Percentiles rank a stretch among this genome's conserved stretches.
Conservation (phyloP, 108 stramenopile genomes). For the Cylindrotheca closterium region DNA sequence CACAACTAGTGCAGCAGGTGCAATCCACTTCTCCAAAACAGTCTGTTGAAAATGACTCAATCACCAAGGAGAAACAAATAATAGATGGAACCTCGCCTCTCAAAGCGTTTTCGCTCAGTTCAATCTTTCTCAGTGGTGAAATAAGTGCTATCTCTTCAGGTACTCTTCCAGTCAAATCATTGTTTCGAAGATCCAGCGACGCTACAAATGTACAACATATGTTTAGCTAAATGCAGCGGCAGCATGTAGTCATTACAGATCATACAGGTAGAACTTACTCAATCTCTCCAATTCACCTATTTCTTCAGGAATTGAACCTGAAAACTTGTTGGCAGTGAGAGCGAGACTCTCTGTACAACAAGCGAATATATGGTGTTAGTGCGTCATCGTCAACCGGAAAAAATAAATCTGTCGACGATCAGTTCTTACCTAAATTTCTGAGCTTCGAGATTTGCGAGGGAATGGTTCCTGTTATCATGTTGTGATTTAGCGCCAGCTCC, state of each 20-base stretch:
- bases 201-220: background rate
- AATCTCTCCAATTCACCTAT: background rate
- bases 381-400: too few species aligned
- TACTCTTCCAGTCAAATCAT: slow-evolving; percentile 1
- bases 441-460: slow-evolving; percentile 20
- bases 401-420: too few species aligned
- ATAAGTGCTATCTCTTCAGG: background rate
- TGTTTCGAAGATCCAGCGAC: slow-evolving; percentile 4
- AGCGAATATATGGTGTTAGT: too few species aligned
- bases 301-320: background rate
- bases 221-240: background rate
- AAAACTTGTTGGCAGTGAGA: background rate
- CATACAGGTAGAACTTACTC: background rate
- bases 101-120: background rate
- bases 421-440: slow-evolving; percentile 23
- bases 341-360: too few species aligned
- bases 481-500: slow-evolving; percentile 3
- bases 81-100: background rate
- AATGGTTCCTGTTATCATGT: slow-evolving; percentile 32
- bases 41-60: background rate
- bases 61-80: background rate
- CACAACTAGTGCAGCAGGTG: background rate
- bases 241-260: background rate
- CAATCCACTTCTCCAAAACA: slow-evolving; percentile 7
- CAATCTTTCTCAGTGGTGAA: background rate